Evolutionary conservation across 345 rosid species (phyloP), one percentile per base, ranked within the genome.

Genomic region (Hibiscus syriacus): DNA sequence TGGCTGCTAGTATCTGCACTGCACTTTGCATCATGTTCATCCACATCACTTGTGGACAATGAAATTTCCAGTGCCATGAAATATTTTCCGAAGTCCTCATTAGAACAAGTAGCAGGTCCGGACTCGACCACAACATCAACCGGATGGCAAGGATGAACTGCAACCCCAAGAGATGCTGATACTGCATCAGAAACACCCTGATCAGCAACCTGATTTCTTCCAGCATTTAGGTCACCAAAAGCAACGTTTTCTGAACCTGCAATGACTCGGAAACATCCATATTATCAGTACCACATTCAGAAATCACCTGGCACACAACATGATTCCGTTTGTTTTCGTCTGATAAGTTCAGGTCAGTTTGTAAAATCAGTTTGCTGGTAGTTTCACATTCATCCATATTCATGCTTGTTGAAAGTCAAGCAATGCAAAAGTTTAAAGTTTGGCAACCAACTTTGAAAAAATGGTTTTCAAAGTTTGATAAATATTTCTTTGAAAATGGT

Each of bases 281-380:
- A 55, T 55, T 32, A 25, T 25, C 34, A 48, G 66, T 52, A 57
- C 67, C 74, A 65, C 64, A 34, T 62, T 71, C 77, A 4, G 55
- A 67, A 60, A 49, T 72, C 41, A 56, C 59, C 65, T 43, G 68
- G 53, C 64, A 72, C 60, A 69, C 72, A 79, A 72, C 71, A 71
- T 73, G 64, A 64, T n/a, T 38, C 53, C 58, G 83, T 65, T 70
- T 67, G n/a, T 73, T 79, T 32, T 71, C 81, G 56, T 80, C 81
- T 38, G 81, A 71, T 70, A 41, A 54, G 64, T 76, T 70, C 72
- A 75, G 49, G 45, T 64, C 76, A n/a, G 76, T 70, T 57, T 70
- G 77, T 80, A 82, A 62, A 46, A 63, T 70, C 34, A 66, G 52
- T 55, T 68, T 19, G 54, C 38, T 75, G 8, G 34, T 56, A 48